Evolutionary conservation across 495 filamentous ascomycete genomes (phyloP).

Genomic region (Aspergillus nidulans): DNA sequence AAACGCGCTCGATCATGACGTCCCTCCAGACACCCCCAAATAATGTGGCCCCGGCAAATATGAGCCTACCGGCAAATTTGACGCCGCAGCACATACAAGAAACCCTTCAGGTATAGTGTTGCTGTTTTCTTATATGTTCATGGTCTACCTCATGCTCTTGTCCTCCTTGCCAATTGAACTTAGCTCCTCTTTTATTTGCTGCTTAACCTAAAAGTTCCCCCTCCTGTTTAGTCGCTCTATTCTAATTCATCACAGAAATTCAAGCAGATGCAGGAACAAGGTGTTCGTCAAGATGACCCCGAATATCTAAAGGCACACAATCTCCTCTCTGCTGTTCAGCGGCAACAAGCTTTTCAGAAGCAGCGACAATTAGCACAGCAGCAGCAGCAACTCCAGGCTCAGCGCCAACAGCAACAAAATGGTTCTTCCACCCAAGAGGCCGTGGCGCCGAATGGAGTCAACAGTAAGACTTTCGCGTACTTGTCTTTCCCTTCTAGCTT

Average conservation of each 20-base stretch:
- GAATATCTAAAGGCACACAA: conserved; percentile 72
- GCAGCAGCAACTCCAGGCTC: conserved; percentile 46
- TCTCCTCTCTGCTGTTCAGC: conserved; percentile 61
- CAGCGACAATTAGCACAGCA: conserved; percentile 43
- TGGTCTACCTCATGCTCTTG: background rate
- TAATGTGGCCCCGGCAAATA: conserved; percentile 57
- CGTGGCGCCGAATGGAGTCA: conserved; percentile 43
- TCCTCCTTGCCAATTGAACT: background rate
- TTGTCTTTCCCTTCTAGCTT: background rate
- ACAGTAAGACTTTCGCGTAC: conserved; percentile 37
- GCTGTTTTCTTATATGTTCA: conserved; percentile 6
- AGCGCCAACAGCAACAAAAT: conserved; percentile 47
- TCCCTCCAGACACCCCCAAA: conserved; percentile 68
- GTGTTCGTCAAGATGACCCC: conserved; percentile 69
- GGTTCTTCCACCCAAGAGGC: conserved; percentile 27
- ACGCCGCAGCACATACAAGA: conserved; percentile 61
- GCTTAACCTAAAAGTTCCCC: background rate
- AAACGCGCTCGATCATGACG: conserved; percentile 57
- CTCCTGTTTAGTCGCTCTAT: conserved; percentile 6
- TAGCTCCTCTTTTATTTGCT: no score
- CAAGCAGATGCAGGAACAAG: conserved; percentile 72
- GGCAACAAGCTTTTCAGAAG: conserved; percentile 49
- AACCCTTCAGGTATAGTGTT: conserved; percentile 49
- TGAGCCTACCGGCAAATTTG: conserved; percentile 50
- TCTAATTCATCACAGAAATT: conserved; percentile 58